Percentiles rank a stretch among this genome's conserved stretches.
Evolutionary conservation across 2,329 filamentous ascomycete genomes (phyloP).

Genomic region (Salinomyces thailandicus): DNA sequence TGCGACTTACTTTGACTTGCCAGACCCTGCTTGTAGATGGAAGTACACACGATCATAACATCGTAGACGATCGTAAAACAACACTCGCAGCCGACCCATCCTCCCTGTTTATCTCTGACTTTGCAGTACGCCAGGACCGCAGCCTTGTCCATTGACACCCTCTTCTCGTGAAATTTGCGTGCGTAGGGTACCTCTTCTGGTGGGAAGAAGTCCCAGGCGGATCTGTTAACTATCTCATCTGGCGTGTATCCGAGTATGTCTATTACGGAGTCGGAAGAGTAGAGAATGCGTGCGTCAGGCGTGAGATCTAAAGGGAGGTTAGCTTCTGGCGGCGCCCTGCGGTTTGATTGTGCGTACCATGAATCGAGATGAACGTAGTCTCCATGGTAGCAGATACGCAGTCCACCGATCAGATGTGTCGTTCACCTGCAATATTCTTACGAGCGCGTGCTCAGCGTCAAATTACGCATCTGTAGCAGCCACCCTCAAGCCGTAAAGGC

Average conservation of each 20-base stretch:
- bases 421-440: no score
- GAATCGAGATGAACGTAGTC: constrained; percentile 76
- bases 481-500: no score
- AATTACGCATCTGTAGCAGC: no score
- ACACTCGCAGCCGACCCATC: constrained; percentile 73
- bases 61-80: constrained; percentile 84
- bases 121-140: constrained; percentile 73
- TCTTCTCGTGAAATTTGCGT: constrained; percentile 59
- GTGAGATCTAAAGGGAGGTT: constrained; percentile 49
- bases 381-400: constrained; percentile 23
- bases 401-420: no score
- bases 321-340: neutral
- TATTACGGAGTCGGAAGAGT: constrained; percentile 71
- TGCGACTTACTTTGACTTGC: constrained; percentile 61
- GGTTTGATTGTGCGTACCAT: constrained; percentile 49
- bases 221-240: constrained; percentile 62
- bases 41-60: constrained; percentile 75
- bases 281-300: constrained; percentile 66
- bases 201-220: constrained; percentile 80
- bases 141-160: constrained; percentile 70
- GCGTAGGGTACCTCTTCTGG: constrained; percentile 70
- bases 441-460: no score
- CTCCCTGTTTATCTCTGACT: constrained; percentile 56
- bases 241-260: constrained; percentile 75
- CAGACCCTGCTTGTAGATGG: constrained; percentile 58